Percentiles rank a stretch among this genome's conserved stretches.
Conservation (phyloP, 2,329 filamentous ascomycete genomes). For the Aspergillus sp. region DNA sequence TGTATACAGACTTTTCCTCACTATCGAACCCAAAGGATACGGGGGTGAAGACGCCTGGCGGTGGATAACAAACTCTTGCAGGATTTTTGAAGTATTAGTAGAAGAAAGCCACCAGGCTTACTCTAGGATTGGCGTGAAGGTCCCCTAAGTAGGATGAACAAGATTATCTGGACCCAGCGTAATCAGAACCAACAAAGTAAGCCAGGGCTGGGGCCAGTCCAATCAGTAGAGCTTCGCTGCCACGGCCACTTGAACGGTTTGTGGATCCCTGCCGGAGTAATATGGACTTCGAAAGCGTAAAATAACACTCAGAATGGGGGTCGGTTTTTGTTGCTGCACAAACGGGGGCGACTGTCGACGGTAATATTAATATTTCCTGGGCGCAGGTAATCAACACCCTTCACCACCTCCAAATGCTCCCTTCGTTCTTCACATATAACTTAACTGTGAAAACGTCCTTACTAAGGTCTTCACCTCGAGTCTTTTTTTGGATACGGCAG, state of each 20-base stretch:
- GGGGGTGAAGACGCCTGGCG: background rate
- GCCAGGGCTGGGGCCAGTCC: background rate
- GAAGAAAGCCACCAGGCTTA: background rate
- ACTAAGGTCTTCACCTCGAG: background rate
- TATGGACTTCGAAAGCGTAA: background rate
- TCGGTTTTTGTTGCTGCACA: too few species aligned
- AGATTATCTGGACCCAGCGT: background rate
- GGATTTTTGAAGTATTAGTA: background rate
- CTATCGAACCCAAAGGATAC: background rate
- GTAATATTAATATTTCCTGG: too few species aligned
- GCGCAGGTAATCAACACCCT: too few species aligned
- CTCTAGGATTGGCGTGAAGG: background rate
- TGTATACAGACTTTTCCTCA: background rate
- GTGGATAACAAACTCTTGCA: background rate
- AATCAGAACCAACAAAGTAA: background rate
- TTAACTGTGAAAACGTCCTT: background rate
- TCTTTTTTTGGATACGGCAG: conserved; percentile 3
- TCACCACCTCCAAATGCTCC: too few species aligned
- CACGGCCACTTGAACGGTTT: background rate
- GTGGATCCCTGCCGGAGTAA: background rate
- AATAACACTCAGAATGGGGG: background rate
- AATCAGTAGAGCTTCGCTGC: background rate
- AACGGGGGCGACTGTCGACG: too few species aligned
- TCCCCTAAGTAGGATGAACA: background rate
- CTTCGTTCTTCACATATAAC: too few species aligned